Evolutionary conservation across 805 yeast species (phyloP), one percentile per base, ranked within the genome.

Genomic region (Starmerella davenportii): DNA sequence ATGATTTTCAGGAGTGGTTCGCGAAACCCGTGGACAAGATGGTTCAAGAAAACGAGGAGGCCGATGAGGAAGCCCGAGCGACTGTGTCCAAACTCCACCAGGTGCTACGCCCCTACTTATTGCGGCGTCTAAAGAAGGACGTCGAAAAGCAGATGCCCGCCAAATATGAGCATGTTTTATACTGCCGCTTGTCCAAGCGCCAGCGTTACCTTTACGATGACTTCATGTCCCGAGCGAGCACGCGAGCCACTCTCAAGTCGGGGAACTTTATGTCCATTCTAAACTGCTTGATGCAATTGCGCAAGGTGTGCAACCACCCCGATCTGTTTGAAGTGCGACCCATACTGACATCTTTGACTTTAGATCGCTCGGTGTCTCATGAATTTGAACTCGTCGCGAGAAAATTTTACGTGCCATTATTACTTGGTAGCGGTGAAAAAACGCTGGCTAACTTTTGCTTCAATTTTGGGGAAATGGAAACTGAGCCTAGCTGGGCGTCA

Each of bases 91-190:
- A 92, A 52, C 65, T 90, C 39, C 99, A 90, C 59, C 93, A 82
- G 55, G 93, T 90, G 17, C 62, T 90, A 48, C 70, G 98, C 46
- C 99, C 99, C 0, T 90, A 87, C 52, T 62, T 90, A 30, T 62
- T 90, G 43, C 73, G 99, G 56, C 74, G 99, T 47, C 68, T 90
- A 53, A 90, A 90, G 55, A 82, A 80, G 17, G 99, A 90, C 58
- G 99, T 90, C 13, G 99, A 90, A 51, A 84, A 87, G 53, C 98
- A 90, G 58, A 90, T 90, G 98, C 99, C 99, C 1, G 95, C 79
- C 0, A 90, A 90, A 53, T 80, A 84, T 56, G 99, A 90, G 56
- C 99, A 90, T 56, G 76, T 90, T 42, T 75, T 90, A 4, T 81
- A 79, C 54, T 92, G 98, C 61, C 70, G 93, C 21, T 61, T 90